Base-by-base conservation (phyloP, 1,284 basidiomycete species). In the Macrocystidia cucumis region DNA sequence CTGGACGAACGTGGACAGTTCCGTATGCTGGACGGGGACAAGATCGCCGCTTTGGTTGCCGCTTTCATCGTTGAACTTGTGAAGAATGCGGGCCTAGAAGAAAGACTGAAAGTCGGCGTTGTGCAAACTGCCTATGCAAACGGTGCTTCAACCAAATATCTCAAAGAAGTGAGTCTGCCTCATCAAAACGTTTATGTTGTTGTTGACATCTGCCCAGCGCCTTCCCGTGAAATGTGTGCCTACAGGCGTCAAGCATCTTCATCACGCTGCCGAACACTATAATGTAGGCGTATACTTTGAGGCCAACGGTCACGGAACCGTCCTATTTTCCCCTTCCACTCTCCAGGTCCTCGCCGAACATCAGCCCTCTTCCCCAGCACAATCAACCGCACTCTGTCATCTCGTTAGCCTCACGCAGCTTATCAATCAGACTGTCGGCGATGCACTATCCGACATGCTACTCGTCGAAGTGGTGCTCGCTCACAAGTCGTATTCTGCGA, bases 101-200 rank as follows among this genome's bases (percentile, higher is more conserved):
- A 67, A 13, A 59, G 73, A 28, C 62, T 93, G 43, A 78, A 82
- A 54, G 85, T 96, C 13, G 92, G 93, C 18, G 89, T 97, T 24
- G 92, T 99, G 6, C 96, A 99, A 61, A 99, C 96, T 1, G 96
- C 96, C 0, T 99, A 99, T 57, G 96, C 96, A 21, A 99, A 99
- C 51, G 96, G 96, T 9, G 90, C 80, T 45, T 98, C 95, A 1
- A 98, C 96, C 8, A 89, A 87, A 55, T 98, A 93, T 56, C 69
- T 97, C 30, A 67, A 77, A 16, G 77, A 82, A 59, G 91, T 92
- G 46, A 53, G 56, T 29, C 4, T 14, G n/a, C 14, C 19, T 3
- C 9, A 8, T 29, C 4, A 16, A 26, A 11, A 34, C 30, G 37
- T 35, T 30, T 28, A 4, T 31, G 6, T 20, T 34, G 13, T 32